phyloP scores from a whole-genome alignment of 495 filamentous ascomycete genomes.

The Neurospora intermedia region DNA sequence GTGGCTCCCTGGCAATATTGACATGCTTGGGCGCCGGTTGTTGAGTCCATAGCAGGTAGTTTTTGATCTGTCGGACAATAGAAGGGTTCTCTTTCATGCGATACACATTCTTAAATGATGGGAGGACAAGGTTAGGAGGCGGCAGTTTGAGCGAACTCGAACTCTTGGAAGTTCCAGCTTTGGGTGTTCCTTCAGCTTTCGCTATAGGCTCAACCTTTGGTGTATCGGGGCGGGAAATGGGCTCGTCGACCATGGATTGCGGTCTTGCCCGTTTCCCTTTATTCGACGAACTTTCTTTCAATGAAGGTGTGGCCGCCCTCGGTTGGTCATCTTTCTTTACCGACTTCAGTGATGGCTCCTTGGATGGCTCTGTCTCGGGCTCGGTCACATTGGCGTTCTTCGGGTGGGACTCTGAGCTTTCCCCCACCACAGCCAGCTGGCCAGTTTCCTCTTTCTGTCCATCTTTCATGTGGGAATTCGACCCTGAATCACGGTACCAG shows the following conservation, averaged over 20 bases:
- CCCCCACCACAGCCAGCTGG: slow-evolving; percentile 59
- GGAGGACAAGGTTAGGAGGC: slow-evolving; percentile 55
- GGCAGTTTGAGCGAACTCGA: slow-evolving; percentile 23
- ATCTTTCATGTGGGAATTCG: slow-evolving; percentile 25
- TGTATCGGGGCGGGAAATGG: slow-evolving; percentile 22
- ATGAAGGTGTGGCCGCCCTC: slow-evolving; percentile 12
- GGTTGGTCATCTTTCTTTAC: slow-evolving; percentile 17
- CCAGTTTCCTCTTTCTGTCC: slow-evolving; percentile 37
- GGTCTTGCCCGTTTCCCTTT: slow-evolving; percentile 40
- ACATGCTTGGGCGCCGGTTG: slow-evolving; percentile 58
- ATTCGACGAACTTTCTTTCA: slow-evolving; percentile 22
- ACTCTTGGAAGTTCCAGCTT: slow-evolving; percentile 17
- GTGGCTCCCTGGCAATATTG: slow-evolving; percentile 54
- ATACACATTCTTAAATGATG: slow-evolving; percentile 59
- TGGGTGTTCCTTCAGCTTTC: slow-evolving; percentile 12
- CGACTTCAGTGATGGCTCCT: slow-evolving; percentile 23
- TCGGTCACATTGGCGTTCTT: slow-evolving; percentile 47
- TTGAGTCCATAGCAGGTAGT: slow-evolving; percentile 51
- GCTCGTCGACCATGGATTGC: slow-evolving; percentile 35
- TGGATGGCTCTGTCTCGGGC: slow-evolving; percentile 30
- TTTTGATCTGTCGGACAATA: slow-evolving; percentile 60
- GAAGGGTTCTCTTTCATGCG: slow-evolving; percentile 54
- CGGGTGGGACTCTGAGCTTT: slow-evolving; percentile 52
- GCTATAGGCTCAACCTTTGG: slow-evolving; percentile 24
- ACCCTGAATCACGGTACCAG: slow-evolving; percentile 58